phyloP scores from a whole-genome alignment of 2,329 filamentous ascomycete species.

The Onygenales sp. region DNA sequence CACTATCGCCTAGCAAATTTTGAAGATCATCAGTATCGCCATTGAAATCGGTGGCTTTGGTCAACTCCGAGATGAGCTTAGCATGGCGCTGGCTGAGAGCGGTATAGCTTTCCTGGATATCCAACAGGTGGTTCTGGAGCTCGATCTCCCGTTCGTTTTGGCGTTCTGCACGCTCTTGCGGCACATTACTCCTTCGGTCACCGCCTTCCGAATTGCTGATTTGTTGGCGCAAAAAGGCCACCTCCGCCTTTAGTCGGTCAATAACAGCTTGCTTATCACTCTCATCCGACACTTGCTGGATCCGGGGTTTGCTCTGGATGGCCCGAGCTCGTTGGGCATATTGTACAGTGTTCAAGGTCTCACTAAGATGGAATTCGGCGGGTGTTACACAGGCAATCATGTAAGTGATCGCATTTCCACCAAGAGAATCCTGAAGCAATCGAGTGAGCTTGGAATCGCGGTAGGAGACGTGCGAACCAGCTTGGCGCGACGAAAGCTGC shows the following conservation, averaged over 20 bases:
- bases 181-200: conserved; percentile 43
- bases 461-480: conserved; percentile 89
- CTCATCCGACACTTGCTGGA: conserved; percentile 82
- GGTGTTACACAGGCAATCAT: conserved; percentile 99
- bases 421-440: conserved; percentile 88
- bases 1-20: conserved; percentile 61
- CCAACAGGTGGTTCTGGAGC: conserved; percentile 85
- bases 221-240: conserved; percentile 87
- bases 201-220: conserved; percentile 71
- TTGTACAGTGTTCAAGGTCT: conserved; percentile 94
- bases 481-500: conserved; percentile 81
- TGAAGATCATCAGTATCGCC: conserved; percentile 32
- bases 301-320: conserved; percentile 94
- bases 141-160: conserved; percentile 79
- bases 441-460: conserved; percentile 95
- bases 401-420: conserved; percentile 95
- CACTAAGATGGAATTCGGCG: conserved; percentile 92
- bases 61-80: conserved; percentile 89
- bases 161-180: conserved; percentile 66
- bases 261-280: conserved; percentile 90
- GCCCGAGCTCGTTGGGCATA: conserved; percentile 93
- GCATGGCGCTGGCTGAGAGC: conserved; percentile 86
- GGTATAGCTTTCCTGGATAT: conserved; percentile 89
- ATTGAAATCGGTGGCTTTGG: conserved; percentile 63
- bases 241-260: conserved; percentile 85